Evolutionary conservation across 2,329 filamentous ascomycete genomes (phyloP), one percentile per base, ranked within the genome.

Genomic region (Fusarium piperis): DNA sequence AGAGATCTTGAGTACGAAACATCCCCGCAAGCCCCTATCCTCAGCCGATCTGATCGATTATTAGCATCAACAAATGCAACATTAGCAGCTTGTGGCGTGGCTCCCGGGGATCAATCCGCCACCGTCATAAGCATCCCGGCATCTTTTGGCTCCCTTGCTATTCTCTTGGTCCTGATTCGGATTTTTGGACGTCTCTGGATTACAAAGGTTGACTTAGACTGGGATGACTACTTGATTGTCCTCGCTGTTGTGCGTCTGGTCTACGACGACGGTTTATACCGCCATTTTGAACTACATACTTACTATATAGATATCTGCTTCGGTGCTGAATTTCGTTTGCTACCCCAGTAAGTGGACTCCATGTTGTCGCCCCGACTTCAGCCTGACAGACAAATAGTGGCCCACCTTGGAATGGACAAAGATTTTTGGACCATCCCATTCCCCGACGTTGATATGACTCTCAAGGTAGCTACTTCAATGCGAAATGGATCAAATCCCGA

Each of bases 181-280:
- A 16, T 64, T 16, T 60, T 41, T 10, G 56, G 62, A 9, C 62
- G 62, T 16, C 13, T 64, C 12, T 60, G 28, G 33, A 26, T 64
- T n/a, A 60, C 62, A 15, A 64, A 60, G 8, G 57, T 64, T n/a
- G 20, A 64, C 30, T 23, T 64, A 35, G 56, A 60, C 20, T 64
- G 62, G 56, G 62, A 64, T 41, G 46, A 64, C 28, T 64, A 60
- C 56, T 64, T 64, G 36, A 64, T 64, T 16, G 46, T 64, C 16
- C n/a, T 33, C 6, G 46, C 62, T 3, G n/a, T 55, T 36, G 62
- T 64, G 33, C 60, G 62, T 7, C 15, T 10, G 3, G 8, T n/a
- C 12, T 10, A 9, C n/a, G 18, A 30, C 2, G 4, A 15, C 4
- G 28, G 30, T 33, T 20, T 33, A 13, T 52, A 7, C 39, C 20